Base-by-base conservation (phyloP, 257 asterid species). In the Solanum gracilifrons region DNA sequence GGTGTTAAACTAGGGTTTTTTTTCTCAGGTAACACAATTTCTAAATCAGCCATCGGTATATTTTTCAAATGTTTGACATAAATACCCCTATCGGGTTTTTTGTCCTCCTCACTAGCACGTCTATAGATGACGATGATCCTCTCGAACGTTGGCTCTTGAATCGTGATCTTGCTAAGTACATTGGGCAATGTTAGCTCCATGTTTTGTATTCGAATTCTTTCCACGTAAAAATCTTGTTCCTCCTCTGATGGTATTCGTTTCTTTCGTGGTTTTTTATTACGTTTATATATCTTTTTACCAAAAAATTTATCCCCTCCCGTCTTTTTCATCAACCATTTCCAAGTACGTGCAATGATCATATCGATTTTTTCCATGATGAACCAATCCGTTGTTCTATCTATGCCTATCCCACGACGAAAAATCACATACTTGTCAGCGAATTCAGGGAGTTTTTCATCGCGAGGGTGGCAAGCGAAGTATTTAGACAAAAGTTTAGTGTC, bases 11-110 rank as follows among this genome's bases (percentile, higher is more conserved):
- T 92, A 60, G 99, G 99, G 87, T 92, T 97, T 82, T 94, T 95
- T 87, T 97, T 97, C 97, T 97, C 99, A 10, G 99, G 99, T 93
- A 97, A 95, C 85, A 97, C 99, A 88, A 97, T 93, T 92, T 95
- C 99, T 98, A 97, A 90, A 91, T 97, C 99, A 88, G 98, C 99
- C 99, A 97, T 97, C 27, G 99, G 99, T 82, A 97, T 97, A 91
- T 92, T 91, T 90, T 91, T 95, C 94, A 97, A 97, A 91, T 97
- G 99, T 92, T 95, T 97, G 88, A 97, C 98, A 92, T 86, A 95
- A 80, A 97, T 93, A 68, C 98, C 98, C 86, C 98, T 93, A 71
- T 96, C 98, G 62, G 88, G 85, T 89, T 95, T 95, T 84, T 69
- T 84, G 84, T 55, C 76, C 72, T 97, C 86, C 88, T 94, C 89